Conservation (phyloP, 2,329 filamentous ascomycete genomes). For the Coleophoma crateriformis region DNA sequence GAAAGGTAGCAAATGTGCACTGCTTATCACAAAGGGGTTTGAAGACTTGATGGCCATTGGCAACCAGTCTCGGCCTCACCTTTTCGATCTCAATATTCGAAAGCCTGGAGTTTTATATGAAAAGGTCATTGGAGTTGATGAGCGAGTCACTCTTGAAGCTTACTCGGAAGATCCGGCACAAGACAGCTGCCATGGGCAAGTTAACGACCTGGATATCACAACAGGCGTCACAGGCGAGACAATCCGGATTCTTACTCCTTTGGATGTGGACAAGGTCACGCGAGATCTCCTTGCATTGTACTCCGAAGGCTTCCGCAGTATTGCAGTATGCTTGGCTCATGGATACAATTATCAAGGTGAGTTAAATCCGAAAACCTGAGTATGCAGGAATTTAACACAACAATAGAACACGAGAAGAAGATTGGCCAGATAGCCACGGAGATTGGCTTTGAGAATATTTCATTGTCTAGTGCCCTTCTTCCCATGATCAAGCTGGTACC, state of each 20-base stretch:
- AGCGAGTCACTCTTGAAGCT: slow-evolving; percentile 65
- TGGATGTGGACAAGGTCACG: slow-evolving; percentile 1
- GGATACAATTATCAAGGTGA: slow-evolving; percentile 53
- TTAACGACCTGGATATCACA: slow-evolving; percentile 24
- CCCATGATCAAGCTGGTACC: slow-evolving; percentile 69
- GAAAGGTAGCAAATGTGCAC: slow-evolving; percentile 66
- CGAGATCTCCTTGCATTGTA: slow-evolving; percentile 48
- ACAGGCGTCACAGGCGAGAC: slow-evolving; percentile 13
- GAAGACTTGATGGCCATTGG: slow-evolving; percentile 66
- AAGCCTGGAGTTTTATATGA: slow-evolving; percentile 43
- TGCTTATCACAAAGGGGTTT: slow-evolving; percentile 67
- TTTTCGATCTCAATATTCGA: slow-evolving; percentile 43
- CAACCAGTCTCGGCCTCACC: slow-evolving; percentile 64
- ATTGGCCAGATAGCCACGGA: slow-evolving; percentile 57
- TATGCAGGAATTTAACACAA: too few species aligned
- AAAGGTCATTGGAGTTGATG: slow-evolving; percentile 62
- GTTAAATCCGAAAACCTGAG: slow-evolving; percentile 15
- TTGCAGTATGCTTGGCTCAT: slow-evolving; percentile 64
- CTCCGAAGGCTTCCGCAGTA: slow-evolving; percentile 52
- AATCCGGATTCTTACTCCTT: slow-evolving; percentile 11
- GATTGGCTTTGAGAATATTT: slow-evolving; percentile 62
- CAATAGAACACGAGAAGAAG: slow-evolving; percentile 49
- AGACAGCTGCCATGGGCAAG: slow-evolving; percentile 59
- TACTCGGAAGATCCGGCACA: slow-evolving; percentile 69
- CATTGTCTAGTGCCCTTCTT: slow-evolving; percentile 59